Base-by-base conservation (phyloP, 2,329 filamentous ascomycete genomes). In the Microdochium bolleyi region DNA sequence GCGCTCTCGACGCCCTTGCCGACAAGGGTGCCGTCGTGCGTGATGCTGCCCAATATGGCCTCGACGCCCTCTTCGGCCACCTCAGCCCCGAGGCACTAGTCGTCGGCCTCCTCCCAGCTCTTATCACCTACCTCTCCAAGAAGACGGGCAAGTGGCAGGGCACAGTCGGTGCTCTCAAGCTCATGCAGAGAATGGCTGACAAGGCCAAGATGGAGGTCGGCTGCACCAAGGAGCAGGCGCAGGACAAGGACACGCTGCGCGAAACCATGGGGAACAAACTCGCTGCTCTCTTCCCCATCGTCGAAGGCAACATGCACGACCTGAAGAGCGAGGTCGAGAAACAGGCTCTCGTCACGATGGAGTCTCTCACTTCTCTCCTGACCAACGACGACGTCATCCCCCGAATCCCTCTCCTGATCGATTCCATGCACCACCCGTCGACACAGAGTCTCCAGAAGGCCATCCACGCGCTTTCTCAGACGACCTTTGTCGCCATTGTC, bases 311-410 rank as follows among this genome's bases (percentile, higher is more conserved):
- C 61, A 97, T 99, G 92, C 91, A 96, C 73, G 94, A 99, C 68
- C 78, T 99, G 67, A 99, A 99, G 79, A 66, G 76, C 49, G 94
- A 97, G 65, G 85, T 89, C 27, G 79, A 84, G 69, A 97, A 96
- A 76, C 89, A 95, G 74, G 85, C 94, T n/a, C 76, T 89, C 65
- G 86, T 88, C 71, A 89, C 92, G 49, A 97, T 99, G 92, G 89
- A 82, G 62, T 88, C 90, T 34, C 78, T 99, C 52, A 95, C 91
- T 2, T 87, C 86, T 9, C 83, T 99, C 16, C 81, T 99, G 49
- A 91, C 91, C 66, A 99, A 99, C 77, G 94, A 99, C 74, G 94
- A 99, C 70, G 92, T 99, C 52, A 87, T 88, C 24, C 92, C 92
- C 49, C 84, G 91, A 63, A 92, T 99, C 63, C 91, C 92, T 7